These are phyloP conservation scores for Waltergamsia citrina DNA, from an alignment of 2,329 filamentous ascomycete species.

Conservation along the genomic window DNA sequence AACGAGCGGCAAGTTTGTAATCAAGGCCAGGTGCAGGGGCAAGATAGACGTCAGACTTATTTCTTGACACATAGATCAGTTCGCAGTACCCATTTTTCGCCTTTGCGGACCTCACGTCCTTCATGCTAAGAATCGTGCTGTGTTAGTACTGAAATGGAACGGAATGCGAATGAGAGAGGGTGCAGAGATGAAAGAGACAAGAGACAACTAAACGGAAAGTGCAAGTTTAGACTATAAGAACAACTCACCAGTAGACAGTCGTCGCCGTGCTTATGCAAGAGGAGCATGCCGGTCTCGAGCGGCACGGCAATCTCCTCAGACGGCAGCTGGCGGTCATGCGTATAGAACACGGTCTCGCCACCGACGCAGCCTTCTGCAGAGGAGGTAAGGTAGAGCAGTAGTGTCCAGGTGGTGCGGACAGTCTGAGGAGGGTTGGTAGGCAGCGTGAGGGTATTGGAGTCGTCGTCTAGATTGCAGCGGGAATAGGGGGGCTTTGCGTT, in stretches of 20 bases:
- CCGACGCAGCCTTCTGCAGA: constrained; percentile 65
- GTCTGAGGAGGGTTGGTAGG: constrained; percentile 18
- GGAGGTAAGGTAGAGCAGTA: constrained; percentile 79
- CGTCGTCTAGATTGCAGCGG: constrained; percentile 59
- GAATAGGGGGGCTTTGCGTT: too few species aligned
- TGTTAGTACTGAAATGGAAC: constrained; percentile 1
- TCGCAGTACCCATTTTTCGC: constrained; percentile 86
- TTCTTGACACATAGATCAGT: constrained; percentile 67
- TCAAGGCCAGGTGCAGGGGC: too few species aligned
- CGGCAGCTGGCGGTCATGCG: constrained; percentile 47
- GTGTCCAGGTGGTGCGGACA: constrained; percentile 72
- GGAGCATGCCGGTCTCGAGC: constrained; percentile 73
- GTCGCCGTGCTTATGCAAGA: constrained; percentile 82
- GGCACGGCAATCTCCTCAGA: constrained; percentile 61
- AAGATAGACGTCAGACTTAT: neutral
- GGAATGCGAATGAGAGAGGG: constrained; percentile 3
- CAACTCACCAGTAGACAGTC: constrained; percentile 67
- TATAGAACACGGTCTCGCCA: constrained; percentile 89
- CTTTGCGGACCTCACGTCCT: constrained; percentile 65
- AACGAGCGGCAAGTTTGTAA: too few species aligned
- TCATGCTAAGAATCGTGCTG: constrained; percentile 53
- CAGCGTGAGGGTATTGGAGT: constrained; percentile 65
- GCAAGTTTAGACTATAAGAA: too few species aligned
- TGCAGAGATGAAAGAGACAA: neutral
- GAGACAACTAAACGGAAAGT: constrained; percentile 5